Evolutionary conservation across 2,329 filamentous ascomycete species (phyloP).

Genomic region (Penicillium carneum): DNA sequence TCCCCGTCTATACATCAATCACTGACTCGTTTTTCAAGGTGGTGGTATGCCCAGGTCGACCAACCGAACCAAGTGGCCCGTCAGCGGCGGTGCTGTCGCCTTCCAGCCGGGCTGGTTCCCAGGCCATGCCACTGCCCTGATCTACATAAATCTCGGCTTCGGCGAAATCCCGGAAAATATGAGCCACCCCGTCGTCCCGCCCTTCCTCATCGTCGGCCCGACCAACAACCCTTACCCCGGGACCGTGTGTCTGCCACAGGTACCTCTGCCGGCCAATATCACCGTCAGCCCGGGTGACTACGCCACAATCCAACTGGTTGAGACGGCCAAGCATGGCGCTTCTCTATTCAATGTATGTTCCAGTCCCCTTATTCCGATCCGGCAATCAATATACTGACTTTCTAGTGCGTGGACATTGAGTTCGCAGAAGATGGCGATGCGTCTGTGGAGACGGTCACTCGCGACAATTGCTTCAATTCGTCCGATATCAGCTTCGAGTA

Average conservation of each 20-base stretch:
- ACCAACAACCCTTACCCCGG: slow-evolving; percentile 84
- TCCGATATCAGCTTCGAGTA: slow-evolving; percentile 76
- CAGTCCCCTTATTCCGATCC: not conserved
- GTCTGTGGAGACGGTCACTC: slow-evolving; percentile 73
- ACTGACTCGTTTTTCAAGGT: slow-evolving; percentile 61
- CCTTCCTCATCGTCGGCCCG: slow-evolving; percentile 84
- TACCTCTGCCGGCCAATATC: slow-evolving; percentile 77
- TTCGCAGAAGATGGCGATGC: slow-evolving; percentile 80
- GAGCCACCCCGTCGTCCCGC: slow-evolving; percentile 79
- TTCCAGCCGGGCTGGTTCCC: slow-evolving; percentile 96
- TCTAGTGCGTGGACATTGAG: slow-evolving; percentile 89
- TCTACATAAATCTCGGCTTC: slow-evolving; percentile 91
- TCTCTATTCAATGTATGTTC: slow-evolving; percentile 76
- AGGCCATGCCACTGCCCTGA: slow-evolving; percentile 79
- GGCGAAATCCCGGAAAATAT: slow-evolving; percentile 84
- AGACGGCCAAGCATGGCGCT: slow-evolving; percentile 82
- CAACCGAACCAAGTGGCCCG: slow-evolving; percentile 92
- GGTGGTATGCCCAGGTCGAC: slow-evolving; percentile 78
- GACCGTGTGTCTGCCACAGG: slow-evolving; percentile 86
- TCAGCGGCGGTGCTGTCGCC: slow-evolving; percentile 82
- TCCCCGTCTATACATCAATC: not conserved
- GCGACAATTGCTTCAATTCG: slow-evolving; percentile 88
- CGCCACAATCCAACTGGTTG: slow-evolving; percentile 88
- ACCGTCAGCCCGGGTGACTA: slow-evolving; percentile 80
- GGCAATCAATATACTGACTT: slow-evolving; percentile 4